Evolutionary conservation across 2,329 filamentous ascomycete genomes (phyloP).

Genomic region (Aspergillus felis): DNA sequence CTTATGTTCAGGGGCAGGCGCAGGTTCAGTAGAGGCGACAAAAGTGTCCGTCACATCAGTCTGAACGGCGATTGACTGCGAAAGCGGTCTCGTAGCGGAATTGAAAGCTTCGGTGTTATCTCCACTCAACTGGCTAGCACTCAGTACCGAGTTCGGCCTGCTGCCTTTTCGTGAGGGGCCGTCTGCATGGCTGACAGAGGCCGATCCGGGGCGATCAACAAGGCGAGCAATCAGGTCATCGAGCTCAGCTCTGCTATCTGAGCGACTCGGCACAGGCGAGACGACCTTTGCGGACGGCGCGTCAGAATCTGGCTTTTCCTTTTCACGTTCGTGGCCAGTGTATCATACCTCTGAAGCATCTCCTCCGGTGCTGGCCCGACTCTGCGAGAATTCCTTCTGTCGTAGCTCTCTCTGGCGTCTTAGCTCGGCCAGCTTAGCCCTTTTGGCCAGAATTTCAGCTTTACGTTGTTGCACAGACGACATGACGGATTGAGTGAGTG

Average conservation of each 20-base stretch:
- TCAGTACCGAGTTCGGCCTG: constrained; percentile 81
- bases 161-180: constrained; percentile 55
- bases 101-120: constrained; percentile 49
- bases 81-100: constrained; percentile 38
- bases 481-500: constrained; percentile 19
- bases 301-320: constrained; percentile 11
- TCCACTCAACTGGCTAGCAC: constrained; percentile 74
- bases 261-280: constrained; percentile 66
- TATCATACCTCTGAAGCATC: constrained; percentile 64
- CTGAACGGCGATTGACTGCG: constrained; percentile 55
- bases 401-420: constrained; percentile 86
- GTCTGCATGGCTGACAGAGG: constrained; percentile 53
- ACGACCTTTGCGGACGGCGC: constrained; percentile 49
- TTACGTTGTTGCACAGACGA: constrained; percentile 64
- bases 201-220: constrained; percentile 71
- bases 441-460: constrained; percentile 95
- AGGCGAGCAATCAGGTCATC: constrained; percentile 82
- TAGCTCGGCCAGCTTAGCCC: constrained; percentile 92
- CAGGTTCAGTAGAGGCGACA: constrained; percentile 75
- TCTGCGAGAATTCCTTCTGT: constrained; percentile 68
- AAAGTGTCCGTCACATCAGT: constrained; percentile 70
- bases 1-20: constrained; percentile 47
- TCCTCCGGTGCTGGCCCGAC: constrained; percentile 64
- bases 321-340: neutral
- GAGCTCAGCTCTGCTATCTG: constrained; percentile 65